phyloP scores from a whole-genome alignment of 176 grass and related monocot species.

The Oryza rufipogon region DNA sequence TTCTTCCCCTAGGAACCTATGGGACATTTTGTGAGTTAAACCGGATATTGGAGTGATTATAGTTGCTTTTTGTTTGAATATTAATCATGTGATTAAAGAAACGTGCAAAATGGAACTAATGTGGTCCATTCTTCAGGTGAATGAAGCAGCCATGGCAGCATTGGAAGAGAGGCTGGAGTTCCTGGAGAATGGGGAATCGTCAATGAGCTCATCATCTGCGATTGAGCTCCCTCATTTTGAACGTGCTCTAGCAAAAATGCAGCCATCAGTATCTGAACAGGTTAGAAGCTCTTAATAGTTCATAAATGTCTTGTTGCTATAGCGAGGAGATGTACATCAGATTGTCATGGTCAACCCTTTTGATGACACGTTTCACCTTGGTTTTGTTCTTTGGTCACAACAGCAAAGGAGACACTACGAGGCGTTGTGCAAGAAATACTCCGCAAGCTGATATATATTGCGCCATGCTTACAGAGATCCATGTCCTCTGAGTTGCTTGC shows the following conservation, averaged over 20 bases:
- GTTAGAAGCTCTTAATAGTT: conserved; percentile 11
- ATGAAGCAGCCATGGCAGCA: conserved; percentile 83
- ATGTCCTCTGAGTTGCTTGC: neutral
- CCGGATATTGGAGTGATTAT: neutral
- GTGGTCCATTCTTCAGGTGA: conserved; percentile 54
- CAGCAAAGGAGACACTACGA: conserved; percentile 70
- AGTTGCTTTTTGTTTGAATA: neutral
- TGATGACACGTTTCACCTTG: neutral
- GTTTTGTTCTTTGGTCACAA: conserved; percentile 22
- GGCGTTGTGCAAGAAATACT: conserved; percentile 48
- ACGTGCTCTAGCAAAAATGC: conserved; percentile 60
- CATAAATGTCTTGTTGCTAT: neutral
- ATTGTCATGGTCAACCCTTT: neutral
- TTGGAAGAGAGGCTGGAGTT: conserved; percentile 62
- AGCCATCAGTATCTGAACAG: conserved; percentile 78
- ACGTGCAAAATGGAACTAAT: neutral
- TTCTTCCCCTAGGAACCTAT: too few relatives aligned
- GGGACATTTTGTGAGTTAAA: neutral
- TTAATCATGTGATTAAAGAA: neutral
- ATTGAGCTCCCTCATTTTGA: conserved; percentile 71
- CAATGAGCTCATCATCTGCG: conserved; percentile 38
- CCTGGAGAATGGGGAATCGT: conserved; percentile 41
- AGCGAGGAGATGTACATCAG: neutral
- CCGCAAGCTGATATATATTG: conserved; percentile 34
- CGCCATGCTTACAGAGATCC: neutral